These are phyloP conservation scores for Hemisphaericaspora xylanilytica DNA, from an alignment of 1,139 yeast genomes.

Conservation along the genomic window DNA sequence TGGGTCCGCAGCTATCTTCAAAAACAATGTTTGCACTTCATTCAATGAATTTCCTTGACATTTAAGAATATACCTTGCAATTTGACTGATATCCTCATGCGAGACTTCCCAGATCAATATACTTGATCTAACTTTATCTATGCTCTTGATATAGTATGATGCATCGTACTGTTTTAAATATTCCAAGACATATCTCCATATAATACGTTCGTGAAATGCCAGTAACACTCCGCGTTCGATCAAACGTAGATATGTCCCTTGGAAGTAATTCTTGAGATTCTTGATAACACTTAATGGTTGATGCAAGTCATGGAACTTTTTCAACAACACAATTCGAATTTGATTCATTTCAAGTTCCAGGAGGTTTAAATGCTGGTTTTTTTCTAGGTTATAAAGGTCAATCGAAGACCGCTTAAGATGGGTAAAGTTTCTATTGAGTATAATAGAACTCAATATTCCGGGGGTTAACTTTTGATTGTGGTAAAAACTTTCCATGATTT, in stretches of 20 bases:
- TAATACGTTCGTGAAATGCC: conserved; percentile 41
- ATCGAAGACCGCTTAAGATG: conserved; percentile 24
- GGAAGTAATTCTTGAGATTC: conserved; percentile 30
- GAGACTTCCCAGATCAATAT: conserved; percentile 44
- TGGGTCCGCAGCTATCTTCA: conserved; percentile 21
- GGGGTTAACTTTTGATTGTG: conserved; percentile 27
- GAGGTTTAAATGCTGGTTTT: conserved; percentile 14
- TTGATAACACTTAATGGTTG: conserved; percentile 33
- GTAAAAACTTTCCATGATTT: conserved; percentile 26
- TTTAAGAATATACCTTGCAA: conserved; percentile 19
- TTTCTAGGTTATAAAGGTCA: conserved; percentile 4
- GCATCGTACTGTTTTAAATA: conserved; percentile 28
- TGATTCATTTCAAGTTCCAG: conserved; percentile 15
- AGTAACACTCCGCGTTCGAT: conserved; percentile 24
- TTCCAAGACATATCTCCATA: conserved; percentile 44
- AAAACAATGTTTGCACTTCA: conserved; percentile 26
- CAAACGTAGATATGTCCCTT: conserved; percentile 24
- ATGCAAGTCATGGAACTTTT: conserved; percentile 34
- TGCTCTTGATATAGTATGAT: conserved; percentile 21
- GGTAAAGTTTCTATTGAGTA: conserved; percentile 28
- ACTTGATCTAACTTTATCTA: conserved; percentile 28
- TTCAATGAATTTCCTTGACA: conserved; percentile 17
- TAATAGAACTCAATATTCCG: conserved; percentile 25
- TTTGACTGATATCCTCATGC: conserved; percentile 13
- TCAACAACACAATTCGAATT: conserved; percentile 31